phyloP scores from a whole-genome alignment of 2,329 filamentous ascomycete genomes.

The Diplodia intermedia region DNA sequence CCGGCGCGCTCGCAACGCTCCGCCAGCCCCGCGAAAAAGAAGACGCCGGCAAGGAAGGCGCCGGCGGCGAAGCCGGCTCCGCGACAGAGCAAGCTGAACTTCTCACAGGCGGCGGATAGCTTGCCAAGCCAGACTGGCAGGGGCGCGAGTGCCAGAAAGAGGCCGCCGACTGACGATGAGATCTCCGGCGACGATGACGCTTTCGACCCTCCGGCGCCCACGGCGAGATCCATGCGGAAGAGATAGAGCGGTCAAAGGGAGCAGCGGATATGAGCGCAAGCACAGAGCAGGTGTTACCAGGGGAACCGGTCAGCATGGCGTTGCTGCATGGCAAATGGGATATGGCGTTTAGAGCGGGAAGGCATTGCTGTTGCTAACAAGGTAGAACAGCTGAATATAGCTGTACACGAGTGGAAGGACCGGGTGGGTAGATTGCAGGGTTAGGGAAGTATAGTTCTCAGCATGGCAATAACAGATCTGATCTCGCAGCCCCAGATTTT shows the following conservation, averaged over 20 bases:
- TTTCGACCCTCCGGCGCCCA: conserved; percentile 46
- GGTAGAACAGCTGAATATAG: not conserved
- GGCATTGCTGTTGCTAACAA: not conserved
- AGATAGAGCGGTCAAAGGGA: not conserved
- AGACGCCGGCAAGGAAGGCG: conserved; percentile 36
- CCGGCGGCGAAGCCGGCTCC: conserved; percentile 35
- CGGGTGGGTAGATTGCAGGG: not conserved
- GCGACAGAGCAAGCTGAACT: conserved; percentile 52
- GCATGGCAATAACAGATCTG: conserved; percentile 16
- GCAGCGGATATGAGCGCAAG: not conserved
- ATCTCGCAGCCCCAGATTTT: not conserved
- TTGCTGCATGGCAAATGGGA: conserved; percentile 19
- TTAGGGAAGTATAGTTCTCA: not conserved
- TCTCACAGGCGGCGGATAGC: conserved; percentile 48
- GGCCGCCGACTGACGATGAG: conserved; percentile 49
- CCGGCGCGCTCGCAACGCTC: conserved; percentile 34
- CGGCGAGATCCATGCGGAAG: conserved; percentile 34
- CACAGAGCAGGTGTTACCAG: not conserved
- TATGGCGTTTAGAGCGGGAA: conserved; percentile 1
- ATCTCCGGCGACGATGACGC: conserved; percentile 49
- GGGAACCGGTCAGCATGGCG: not conserved
- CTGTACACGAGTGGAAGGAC: not conserved
- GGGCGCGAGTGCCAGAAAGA: conserved; percentile 34
- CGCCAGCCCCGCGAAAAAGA: conserved; percentile 38
- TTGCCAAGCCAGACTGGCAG: conserved; percentile 45